Conservation (phyloP, 169 alveolate genomes). For the Plasmodium relictum region DNA sequence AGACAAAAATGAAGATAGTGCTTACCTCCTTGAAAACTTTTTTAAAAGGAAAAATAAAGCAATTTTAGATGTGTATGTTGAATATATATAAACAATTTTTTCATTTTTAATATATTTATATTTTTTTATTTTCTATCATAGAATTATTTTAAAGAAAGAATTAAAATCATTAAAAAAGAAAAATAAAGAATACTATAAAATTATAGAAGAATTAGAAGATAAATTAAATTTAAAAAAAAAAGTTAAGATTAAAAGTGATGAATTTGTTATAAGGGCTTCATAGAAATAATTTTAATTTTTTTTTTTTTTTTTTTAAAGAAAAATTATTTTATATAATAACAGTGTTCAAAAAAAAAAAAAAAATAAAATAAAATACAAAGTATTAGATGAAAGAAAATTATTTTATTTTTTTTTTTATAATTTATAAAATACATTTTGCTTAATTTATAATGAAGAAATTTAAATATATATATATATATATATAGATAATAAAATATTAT, state of each 20-base stretch:
- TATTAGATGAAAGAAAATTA: too few species aligned
- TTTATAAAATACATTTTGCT: too few species aligned
- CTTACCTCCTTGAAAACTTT: constrained; percentile 28
- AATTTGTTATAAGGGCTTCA: constrained; percentile 27
- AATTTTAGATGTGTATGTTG: constrained; percentile 37
- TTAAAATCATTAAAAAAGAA: constrained; percentile 20
- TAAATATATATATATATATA: too few species aligned
- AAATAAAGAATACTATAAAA: constrained; percentile 28
- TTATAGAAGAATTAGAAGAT: constrained; percentile 44
- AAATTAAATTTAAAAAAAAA: constrained; percentile 37
- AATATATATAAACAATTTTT: neutral
- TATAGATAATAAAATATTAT: too few species aligned
- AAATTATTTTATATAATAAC: neutral
- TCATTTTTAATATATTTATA: neutral
- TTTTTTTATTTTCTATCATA: neutral
- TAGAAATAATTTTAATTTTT: constrained; percentile 20
- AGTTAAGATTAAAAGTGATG: constrained; percentile 46
- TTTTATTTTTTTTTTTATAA: too few species aligned
- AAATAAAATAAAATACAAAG: too few species aligned
- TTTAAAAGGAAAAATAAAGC: constrained; percentile 49
- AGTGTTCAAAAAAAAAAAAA: neutral
- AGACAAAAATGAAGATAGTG: constrained; percentile 8
- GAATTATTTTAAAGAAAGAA: constrained; percentile 49
- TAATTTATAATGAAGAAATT: too few species aligned
- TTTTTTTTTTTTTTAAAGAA: constrained; percentile 28